Conservation (phyloP, 2,329 filamentous ascomycete genomes). For the Stagonosporopsis vannaccii region DNA sequence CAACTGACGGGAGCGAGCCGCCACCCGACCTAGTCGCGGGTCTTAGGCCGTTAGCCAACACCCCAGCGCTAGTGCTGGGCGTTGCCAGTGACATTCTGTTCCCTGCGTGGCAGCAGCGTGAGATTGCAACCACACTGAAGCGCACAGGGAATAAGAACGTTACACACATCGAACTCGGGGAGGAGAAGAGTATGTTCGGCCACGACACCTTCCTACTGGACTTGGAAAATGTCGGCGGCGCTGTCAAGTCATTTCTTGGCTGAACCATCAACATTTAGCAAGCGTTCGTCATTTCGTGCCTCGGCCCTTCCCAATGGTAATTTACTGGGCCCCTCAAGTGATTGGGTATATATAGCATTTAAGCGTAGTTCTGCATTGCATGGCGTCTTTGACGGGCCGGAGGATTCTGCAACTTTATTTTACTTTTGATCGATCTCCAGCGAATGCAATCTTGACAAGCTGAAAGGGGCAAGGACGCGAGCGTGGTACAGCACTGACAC, state of each 20-base stretch:
- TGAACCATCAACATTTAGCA: constrained; percentile 44
- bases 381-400: constrained; percentile 27
- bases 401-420: constrained; percentile 11
- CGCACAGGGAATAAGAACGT: constrained; percentile 81
- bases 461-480: not conserved
- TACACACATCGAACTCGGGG: constrained; percentile 87
- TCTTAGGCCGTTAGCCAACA: constrained; percentile 73
- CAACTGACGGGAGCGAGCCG: constrained; percentile 57
- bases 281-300: constrained; percentile 2
- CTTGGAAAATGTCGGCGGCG: constrained; percentile 88
- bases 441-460: no score
- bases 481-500: not conserved
- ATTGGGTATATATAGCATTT: constrained; percentile 13
- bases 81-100: constrained; percentile 97
- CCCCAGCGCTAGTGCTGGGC: constrained; percentile 86
- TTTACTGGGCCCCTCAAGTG: not conserved
- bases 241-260: constrained; percentile 78
- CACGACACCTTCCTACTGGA: constrained; percentile 97
- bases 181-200: constrained; percentile 93
- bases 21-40: constrained; percentile 83
- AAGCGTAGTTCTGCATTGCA: constrained; percentile 31
- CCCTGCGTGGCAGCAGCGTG: constrained; percentile 96
- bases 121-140: constrained; percentile 84
- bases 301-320: constrained; percentile 7
- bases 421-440: not conserved